Evolutionary conservation across 352 stramenopile species (phyloP).

Genomic region (Globisporangium carolinianum): DNA sequence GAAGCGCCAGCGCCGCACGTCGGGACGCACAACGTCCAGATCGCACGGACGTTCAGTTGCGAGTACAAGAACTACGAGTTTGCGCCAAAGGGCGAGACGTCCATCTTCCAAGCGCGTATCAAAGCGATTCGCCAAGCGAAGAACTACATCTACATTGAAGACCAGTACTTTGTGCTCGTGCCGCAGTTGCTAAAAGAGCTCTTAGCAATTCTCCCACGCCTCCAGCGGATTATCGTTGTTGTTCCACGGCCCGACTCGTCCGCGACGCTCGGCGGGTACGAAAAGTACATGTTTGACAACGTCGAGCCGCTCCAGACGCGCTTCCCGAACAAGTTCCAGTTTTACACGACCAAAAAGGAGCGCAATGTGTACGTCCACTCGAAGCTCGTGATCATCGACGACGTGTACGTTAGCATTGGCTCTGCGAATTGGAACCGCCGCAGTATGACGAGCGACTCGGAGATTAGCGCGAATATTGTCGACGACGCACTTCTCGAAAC

Average conservation of each 20-base stretch:
- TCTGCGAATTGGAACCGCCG: conserved; percentile 67
- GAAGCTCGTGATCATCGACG: conserved; percentile 26
- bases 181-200: conserved; percentile 46
- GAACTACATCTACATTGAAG: conserved; percentile 70
- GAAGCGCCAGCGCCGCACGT: not conserved
- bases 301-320: conserved; percentile 29
- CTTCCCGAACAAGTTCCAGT: conserved; percentile 42
- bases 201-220: conserved; percentile 27
- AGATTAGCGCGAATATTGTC: conserved; percentile 47
- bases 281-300: conserved; percentile 53
- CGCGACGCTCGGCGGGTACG: conserved; percentile 5
- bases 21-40: conserved; percentile 22
- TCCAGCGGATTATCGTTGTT: conserved; percentile 15
- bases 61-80: conserved; percentile 2
- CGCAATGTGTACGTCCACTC: conserved; percentile 8
- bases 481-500: conserved; percentile 29
- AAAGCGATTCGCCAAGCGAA: conserved; percentile 52
- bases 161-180: conserved; percentile 68
- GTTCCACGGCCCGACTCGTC: not conserved
- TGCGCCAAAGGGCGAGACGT: conserved; percentile 35
- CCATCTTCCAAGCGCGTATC: conserved; percentile 38
- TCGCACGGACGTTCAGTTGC: conserved; percentile 47
- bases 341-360: conserved; percentile 7
- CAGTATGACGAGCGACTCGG: conserved; percentile 58
- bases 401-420: conserved; percentile 44